Evolutionary conservation across 768 basidiomycete genomes (phyloP).

Genomic region (Tulasnella sp.): DNA sequence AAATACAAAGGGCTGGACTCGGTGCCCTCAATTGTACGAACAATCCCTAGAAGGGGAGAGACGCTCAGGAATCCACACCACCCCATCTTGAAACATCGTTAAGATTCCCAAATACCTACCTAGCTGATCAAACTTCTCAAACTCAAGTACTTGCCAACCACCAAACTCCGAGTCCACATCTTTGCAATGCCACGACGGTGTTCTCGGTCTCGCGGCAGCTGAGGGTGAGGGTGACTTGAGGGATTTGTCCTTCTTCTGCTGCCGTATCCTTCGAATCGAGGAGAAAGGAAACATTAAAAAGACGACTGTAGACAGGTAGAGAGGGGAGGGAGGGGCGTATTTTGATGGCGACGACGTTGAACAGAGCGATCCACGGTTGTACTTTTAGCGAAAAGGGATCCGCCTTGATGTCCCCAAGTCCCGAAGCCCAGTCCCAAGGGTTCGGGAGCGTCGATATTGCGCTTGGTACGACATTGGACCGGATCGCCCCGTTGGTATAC

Average conservation of each 20-base stretch:
- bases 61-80: no score
- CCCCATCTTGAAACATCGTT: no score
- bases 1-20: not conserved
- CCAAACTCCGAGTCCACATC: not conserved
- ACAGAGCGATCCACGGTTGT: not conserved
- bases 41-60: not conserved
- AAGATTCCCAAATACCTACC: not conserved
- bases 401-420: not conserved
- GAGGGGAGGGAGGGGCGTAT: not conserved
- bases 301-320: not conserved
- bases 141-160: not conserved
- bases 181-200: conserved; percentile 6
- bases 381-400: conserved; percentile 6
- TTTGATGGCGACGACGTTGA: conserved; percentile 10
- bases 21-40: not conserved
- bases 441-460: conserved; percentile 6
- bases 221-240: not conserved
- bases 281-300: not conserved
- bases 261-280: conserved; percentile 2
- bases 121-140: not conserved
- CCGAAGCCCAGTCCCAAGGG: not conserved
- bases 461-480: conserved; percentile 5
- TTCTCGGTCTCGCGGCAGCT: not conserved
- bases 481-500: not conserved
- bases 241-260: conserved; percentile 12